Evolutionary conservation across 1,284 basidiomycete genomes (phyloP), one percentile per base, ranked within the genome.

Genomic region (Rhodotorula sp.): DNA sequence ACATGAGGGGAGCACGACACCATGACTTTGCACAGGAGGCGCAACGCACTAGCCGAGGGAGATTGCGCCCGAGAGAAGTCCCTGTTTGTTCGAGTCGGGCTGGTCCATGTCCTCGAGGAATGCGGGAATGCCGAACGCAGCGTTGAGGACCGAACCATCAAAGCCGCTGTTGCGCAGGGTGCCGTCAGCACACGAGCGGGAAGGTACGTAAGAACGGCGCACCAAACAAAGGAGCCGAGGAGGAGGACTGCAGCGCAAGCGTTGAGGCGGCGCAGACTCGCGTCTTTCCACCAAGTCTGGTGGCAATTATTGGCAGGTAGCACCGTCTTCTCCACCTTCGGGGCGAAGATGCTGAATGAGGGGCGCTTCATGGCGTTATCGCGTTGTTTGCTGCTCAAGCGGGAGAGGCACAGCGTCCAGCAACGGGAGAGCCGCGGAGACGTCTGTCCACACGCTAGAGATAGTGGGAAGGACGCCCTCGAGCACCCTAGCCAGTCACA

Each of bases 21-120:
- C 7, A 7, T 7, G 34, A 42, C 41, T 7, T 2, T 2, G n/a
- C 7, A 25, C 7, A 25, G n/a, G 45, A 48, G 42, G 44, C 63
- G 41, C 48, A 54, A 34, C 34, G 34, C 5, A 34, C 34, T 64
- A 67, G 42, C 67, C 67, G 7, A 72, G 64, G 14, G 67, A 72
- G 34, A 72, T 72, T n/a, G 64, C 64, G 16, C 62, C 62, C 19
- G 63, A 66, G 13, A 62, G 44, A 3, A 72, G 59, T 27, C 71
- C 71, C 14, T 61, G 67, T 45, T 60, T 65, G 27, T 60, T 62
- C 4, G 67, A 54, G 45, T 63, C 62, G 9, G 71, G 71, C 41
- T 69, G n/a, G 42, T 64, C 62, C 46, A 69, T 56, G 54, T 72
- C 58, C 41, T n/a, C 14, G 19, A 66, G 41, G 60, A 64, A 68